Conservation (phyloP, 2,329 filamentous ascomycete species). For the Ambrosiella xylebori region DNA sequence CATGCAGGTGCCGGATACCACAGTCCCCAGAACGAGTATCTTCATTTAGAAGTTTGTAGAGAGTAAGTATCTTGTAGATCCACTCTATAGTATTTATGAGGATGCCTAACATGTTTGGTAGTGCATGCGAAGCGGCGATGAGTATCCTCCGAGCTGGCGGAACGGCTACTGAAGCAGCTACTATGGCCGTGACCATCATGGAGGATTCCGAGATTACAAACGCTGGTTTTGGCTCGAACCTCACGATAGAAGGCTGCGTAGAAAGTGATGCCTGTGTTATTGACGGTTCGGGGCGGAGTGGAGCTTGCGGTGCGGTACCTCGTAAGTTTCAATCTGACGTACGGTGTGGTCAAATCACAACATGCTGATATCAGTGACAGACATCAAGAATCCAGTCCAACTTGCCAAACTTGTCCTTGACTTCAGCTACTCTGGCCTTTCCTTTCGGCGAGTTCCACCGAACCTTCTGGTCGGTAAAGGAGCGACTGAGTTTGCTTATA, state of each 20-base stretch:
- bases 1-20: constrained; percentile 94
- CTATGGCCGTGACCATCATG: constrained; percentile 70
- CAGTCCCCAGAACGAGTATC: constrained; percentile 65
- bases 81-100: constrained; percentile 4
- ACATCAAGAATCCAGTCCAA: constrained; percentile 82
- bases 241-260: constrained; percentile 76
- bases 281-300: constrained; percentile 78
- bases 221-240: constrained; percentile 86
- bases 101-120: neutral
- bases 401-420: constrained; percentile 73
- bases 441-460: constrained; percentile 74
- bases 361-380: constrained; percentile 27
- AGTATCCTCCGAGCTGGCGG: constrained; percentile 55
- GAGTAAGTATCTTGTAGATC: constrained; percentile 41
- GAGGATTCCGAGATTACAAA: constrained; percentile 96
- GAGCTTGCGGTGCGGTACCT: constrained; percentile 77
- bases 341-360: neutral
- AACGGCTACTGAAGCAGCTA: constrained; percentile 72
- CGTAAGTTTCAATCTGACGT: constrained; percentile 36
- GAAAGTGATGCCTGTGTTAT: constrained; percentile 92
- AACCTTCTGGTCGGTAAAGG: constrained; percentile 80
- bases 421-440: constrained; percentile 56
- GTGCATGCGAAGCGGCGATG: constrained; percentile 11
- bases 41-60: constrained; percentile 73
- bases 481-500: constrained; percentile 68